Conservation (phyloP, 2,329 filamentous ascomycete genomes). For the Claviceps purpurea region DNA sequence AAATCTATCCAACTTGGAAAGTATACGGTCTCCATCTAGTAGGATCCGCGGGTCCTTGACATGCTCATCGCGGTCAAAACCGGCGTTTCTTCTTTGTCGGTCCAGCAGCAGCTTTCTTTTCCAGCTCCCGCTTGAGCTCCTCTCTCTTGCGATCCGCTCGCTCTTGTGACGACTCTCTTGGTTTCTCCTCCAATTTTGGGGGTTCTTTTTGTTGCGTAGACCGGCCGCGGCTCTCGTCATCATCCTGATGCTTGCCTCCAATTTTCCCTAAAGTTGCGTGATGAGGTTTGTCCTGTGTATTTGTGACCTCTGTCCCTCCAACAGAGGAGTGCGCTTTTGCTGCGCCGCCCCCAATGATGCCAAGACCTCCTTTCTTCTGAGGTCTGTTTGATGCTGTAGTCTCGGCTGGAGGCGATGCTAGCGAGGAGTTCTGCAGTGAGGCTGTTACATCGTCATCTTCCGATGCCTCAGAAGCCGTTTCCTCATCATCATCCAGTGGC, state of each 20-base stretch:
- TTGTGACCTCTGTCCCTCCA: not conserved
- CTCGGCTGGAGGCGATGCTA: slow-evolving; percentile 13
- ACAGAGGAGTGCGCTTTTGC: slow-evolving; percentile 9
- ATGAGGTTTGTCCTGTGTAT: not conserved
- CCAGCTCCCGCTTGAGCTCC: slow-evolving; percentile 37
- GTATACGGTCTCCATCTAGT: not conserved
- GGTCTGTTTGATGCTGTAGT: not conserved
- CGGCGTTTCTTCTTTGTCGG: slow-evolving; percentile 43
- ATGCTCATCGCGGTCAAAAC: slow-evolving; percentile 24
- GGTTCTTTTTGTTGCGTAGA: slow-evolving; percentile 10
- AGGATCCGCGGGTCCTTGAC: not conserved
- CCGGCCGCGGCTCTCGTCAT: slow-evolving; percentile 13
- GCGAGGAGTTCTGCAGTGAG: slow-evolving; percentile 10
- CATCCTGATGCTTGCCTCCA: slow-evolving; percentile 15
- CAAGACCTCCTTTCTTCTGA: slow-evolving; percentile 21
- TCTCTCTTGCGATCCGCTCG: slow-evolving; percentile 35
- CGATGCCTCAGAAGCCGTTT: slow-evolving; percentile 30
- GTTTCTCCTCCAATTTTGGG: slow-evolving; percentile 15
- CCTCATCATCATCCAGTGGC: slow-evolving; percentile 17
- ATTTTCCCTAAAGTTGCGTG: slow-evolving; percentile 21
- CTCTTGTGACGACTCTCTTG: slow-evolving; percentile 30
- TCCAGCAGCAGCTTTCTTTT: slow-evolving; percentile 33
- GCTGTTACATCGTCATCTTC: slow-evolving; percentile 19
- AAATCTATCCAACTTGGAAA: not conserved
- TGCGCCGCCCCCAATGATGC: slow-evolving; percentile 27